phyloP scores from a whole-genome alignment of 352 stramenopile genomes.

The Bremia lactucae region DNA sequence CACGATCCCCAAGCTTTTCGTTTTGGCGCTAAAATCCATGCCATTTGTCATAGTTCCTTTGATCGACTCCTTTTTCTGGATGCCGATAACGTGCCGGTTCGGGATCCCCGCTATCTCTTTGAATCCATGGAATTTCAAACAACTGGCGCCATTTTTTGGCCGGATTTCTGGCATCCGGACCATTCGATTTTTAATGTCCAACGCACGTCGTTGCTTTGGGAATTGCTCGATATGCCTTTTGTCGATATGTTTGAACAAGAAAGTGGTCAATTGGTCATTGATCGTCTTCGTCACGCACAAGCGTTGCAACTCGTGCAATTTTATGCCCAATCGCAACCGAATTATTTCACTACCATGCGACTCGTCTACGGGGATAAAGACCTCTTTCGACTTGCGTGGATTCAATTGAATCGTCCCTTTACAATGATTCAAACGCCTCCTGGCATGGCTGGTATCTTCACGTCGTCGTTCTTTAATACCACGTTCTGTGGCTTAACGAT shows the following conservation, averaged over 20 bases:
- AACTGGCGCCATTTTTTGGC: constrained; percentile 56
- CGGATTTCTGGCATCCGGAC: too few relatives aligned
- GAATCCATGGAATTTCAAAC: constrained; percentile 21
- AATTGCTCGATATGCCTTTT: too few relatives aligned
- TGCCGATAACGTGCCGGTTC: constrained; percentile 45
- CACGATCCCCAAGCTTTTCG: constrained; percentile 19
- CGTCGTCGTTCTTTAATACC: constrained; percentile 22
- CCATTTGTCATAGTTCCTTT: constrained; percentile 40
- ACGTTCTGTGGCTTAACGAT: constrained; percentile 47
- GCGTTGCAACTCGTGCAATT: constrained; percentile 34
- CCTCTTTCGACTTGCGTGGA: constrained; percentile 47
- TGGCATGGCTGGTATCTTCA: constrained; percentile 28
- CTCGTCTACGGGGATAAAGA: constrained; percentile 53
- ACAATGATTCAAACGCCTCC: constrained; percentile 36
- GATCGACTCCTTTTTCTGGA: constrained; percentile 45
- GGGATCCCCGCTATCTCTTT: constrained; percentile 51
- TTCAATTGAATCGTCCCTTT: constrained; percentile 36
- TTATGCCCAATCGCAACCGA: constrained; percentile 28
- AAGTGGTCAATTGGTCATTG: constrained; percentile 45
- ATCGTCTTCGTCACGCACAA: constrained; percentile 22
- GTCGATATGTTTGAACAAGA: constrained; percentile 68
- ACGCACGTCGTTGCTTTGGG: too few relatives aligned
- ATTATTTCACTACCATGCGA: constrained; percentile 20
- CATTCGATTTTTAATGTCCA: too few relatives aligned
- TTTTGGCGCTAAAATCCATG: constrained; percentile 44